phyloP scores from a whole-genome alignment of 1,284 basidiomycete genomes.

The Rhodotorula sp. region DNA sequence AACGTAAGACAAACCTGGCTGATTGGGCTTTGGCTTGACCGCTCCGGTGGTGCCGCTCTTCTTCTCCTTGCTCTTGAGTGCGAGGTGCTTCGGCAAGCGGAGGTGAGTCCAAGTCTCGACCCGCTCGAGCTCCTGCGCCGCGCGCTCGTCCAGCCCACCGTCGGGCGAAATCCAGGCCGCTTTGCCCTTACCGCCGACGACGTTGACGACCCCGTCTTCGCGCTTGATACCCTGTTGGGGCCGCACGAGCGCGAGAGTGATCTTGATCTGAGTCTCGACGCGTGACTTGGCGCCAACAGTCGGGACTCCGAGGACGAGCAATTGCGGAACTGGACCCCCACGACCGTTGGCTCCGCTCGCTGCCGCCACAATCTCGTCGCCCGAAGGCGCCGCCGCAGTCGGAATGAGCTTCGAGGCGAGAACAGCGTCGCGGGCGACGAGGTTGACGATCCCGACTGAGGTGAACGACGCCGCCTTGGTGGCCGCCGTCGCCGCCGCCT shows the following conservation, averaged over 20 bases:
- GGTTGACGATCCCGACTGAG: slow-evolving; percentile 20
- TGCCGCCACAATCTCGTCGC: neutral
- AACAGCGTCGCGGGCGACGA: slow-evolving; percentile 40
- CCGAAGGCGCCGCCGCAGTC: neutral
- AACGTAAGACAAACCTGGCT: slow-evolving; percentile 24
- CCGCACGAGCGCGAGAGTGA: slow-evolving; percentile 68
- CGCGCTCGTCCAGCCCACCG: slow-evolving; percentile 28
- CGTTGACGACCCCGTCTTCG: neutral
- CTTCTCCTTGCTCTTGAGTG: slow-evolving; percentile 67
- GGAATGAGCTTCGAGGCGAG: slow-evolving; percentile 30
- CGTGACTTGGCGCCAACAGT: slow-evolving; percentile 84
- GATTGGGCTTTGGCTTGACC: slow-evolving; percentile 59
- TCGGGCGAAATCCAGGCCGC: slow-evolving; percentile 21
- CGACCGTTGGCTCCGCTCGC: neutral
- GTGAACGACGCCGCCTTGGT: neutral
- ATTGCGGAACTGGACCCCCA: slow-evolving; percentile 37
- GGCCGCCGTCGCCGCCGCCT: neutral
- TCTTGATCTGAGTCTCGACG: slow-evolving; percentile 87
- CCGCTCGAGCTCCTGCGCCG: slow-evolving; percentile 30
- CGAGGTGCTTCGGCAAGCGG: slow-evolving; percentile 69
- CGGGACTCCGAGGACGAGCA: slow-evolving; percentile 76
- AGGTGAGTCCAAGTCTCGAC: slow-evolving; percentile 83
- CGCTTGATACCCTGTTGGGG: neutral
- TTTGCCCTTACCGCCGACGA: neutral
- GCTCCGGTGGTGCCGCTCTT: neutral